Conservation (phyloP, 345 rosid species). For the Pistacia atlantica region DNA sequence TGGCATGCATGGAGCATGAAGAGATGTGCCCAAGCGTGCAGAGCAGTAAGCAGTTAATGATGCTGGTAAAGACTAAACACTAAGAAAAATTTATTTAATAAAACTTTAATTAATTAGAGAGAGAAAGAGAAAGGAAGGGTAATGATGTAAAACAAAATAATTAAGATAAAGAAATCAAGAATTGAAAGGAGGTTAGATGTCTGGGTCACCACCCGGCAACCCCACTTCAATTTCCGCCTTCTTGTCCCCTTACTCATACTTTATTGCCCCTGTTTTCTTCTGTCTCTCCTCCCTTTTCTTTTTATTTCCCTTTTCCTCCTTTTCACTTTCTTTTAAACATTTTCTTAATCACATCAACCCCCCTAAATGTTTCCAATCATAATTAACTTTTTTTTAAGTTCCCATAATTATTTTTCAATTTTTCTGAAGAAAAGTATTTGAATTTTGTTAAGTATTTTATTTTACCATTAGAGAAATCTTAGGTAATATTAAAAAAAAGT, state of each 20-base stretch:
- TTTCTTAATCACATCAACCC: too few species aligned
- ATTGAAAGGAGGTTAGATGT: conserved; percentile 14
- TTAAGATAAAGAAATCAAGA: background rate
- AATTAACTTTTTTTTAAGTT: too few species aligned
- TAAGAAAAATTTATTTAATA: too few species aligned
- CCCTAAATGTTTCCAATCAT: too few species aligned
- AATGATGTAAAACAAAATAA: conserved; percentile 21
- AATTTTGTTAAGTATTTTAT: too few species aligned
- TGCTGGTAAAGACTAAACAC: background rate
- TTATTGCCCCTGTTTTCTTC: conserved; percentile 27
- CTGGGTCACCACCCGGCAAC: conserved; percentile 51
- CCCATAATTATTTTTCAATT: too few species aligned
- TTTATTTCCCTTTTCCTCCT: conserved; percentile 10
- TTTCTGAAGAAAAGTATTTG: too few species aligned
- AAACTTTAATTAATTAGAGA: background rate
- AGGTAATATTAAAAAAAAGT: too few species aligned
- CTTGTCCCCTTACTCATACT: conserved; percentile 42
- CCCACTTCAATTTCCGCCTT: conserved; percentile 46
- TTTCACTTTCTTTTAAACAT: background rate
- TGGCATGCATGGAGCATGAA: conserved; percentile 11
- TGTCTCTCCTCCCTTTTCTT: conserved; percentile 6
- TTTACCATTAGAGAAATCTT: too few species aligned
- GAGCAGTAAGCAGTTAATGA: conserved; percentile 14
- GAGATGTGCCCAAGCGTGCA: conserved; percentile 26
- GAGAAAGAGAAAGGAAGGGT: background rate